Evolutionary conservation across 2,329 filamentous ascomycete species (phyloP).

Genomic region (Magnaporthiopsis incrustans): DNA sequence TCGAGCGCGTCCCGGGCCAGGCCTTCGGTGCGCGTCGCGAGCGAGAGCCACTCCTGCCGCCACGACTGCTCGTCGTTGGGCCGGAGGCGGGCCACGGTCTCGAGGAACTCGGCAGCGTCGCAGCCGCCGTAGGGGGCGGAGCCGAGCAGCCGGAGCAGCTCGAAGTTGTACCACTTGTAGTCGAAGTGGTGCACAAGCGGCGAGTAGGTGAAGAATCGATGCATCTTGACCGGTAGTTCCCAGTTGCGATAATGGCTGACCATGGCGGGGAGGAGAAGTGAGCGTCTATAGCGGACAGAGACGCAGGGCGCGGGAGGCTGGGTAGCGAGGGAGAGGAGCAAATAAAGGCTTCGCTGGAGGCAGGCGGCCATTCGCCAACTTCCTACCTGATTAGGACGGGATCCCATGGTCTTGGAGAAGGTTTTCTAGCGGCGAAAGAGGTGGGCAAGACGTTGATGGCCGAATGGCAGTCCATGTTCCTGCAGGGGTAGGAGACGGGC

Average conservation of each 20-base stretch:
- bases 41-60: constrained; percentile 18
- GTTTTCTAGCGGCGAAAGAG: too few relatives aligned
- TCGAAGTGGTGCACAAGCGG: neutral
- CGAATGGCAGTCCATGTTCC: too few relatives aligned
- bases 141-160: constrained; percentile 21
- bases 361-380: too few relatives aligned
- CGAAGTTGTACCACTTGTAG: constrained; percentile 23
- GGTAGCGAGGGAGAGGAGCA: neutral
- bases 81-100: constrained; percentile 19
- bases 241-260: too few relatives aligned
- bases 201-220: constrained; percentile 13
- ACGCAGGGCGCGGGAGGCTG: neutral
- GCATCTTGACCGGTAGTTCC: neutral
- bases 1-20: constrained; percentile 18
- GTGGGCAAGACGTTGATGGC: too few relatives aligned
- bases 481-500: too few relatives aligned
- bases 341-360: too few relatives aligned
- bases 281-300: neutral
- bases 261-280: too few relatives aligned
- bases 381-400: neutral
- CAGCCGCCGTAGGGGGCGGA: constrained; percentile 19
- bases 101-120: constrained; percentile 22
- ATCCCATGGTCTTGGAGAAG: neutral
- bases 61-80: constrained; percentile 22
- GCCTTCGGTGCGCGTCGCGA: constrained; percentile 17